Percentiles rank a stretch among this genome's conserved stretches.
phyloP scores from a whole-genome alignment of 2,329 filamentous ascomycete genomes.

The Venturia asperata region DNA sequence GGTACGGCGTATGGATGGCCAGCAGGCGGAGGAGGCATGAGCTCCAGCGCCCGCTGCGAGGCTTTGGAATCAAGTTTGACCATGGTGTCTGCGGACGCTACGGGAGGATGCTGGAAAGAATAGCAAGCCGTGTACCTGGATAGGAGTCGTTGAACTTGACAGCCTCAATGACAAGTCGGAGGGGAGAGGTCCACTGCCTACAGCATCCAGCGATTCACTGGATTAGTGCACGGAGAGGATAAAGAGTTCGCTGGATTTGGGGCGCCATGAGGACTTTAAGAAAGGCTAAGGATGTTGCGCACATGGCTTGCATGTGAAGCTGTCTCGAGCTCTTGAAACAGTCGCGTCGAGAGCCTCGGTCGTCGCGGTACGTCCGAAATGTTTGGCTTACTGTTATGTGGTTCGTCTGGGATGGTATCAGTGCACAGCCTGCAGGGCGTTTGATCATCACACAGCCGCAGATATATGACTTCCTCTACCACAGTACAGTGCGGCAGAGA shows the following conservation, averaged over 20 bases:
- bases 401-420: background rate
- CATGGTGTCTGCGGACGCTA: background rate
- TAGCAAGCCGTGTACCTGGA: background rate
- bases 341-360: constrained; percentile 5
- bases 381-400: background rate
- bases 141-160: background rate
- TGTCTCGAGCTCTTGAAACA: background rate
- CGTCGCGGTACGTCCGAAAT: background rate
- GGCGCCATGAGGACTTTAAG: background rate
- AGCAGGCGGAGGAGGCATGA: constrained; percentile 58
- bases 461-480: background rate
- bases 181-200: too few relatives aligned
- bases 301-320: constrained; percentile 8
- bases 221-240: background rate
- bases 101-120: background rate
- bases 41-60: constrained; percentile 34
- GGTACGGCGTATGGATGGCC: constrained; percentile 73
- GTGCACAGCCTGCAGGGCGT: background rate
- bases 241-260: background rate
- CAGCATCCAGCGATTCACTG: background rate
- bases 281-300: background rate
- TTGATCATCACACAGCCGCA: background rate
- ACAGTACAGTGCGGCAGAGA: too few relatives aligned
- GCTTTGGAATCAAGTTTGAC: constrained; percentile 9
- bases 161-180: too few relatives aligned